Evolutionary conservation across 257 asterid species (phyloP).

Genomic region (Apocynum venetum): DNA sequence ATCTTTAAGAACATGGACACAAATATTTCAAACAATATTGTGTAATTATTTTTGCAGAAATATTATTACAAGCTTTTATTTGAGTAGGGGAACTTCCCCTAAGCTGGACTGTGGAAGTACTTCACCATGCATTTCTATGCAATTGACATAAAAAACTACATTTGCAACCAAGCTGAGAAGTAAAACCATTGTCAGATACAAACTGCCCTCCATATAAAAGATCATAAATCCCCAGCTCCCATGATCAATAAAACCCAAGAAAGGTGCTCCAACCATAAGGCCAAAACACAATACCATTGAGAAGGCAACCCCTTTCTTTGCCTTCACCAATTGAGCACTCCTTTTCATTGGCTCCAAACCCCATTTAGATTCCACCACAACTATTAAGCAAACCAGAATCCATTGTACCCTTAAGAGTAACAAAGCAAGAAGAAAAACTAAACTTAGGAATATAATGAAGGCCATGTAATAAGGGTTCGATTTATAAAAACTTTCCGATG

Average conservation of each 20-base stretch:
- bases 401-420: conserved; percentile 33
- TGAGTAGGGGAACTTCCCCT: background rate
- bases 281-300: conserved; percentile 18
- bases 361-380: conserved; percentile 53
- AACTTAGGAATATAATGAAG: background rate
- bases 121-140: conserved; percentile 63
- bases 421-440: conserved; percentile 2
- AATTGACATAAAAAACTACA: conserved; percentile 41
- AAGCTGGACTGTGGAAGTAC: background rate
- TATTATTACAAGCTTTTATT: background rate
- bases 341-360: conserved; percentile 43
- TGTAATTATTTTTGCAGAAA: too few relatives aligned
- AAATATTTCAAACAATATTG: too few relatives aligned
- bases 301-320: conserved; percentile 32
- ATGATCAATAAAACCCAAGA: conserved; percentile 5
- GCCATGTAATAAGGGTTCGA: conserved; percentile 5
- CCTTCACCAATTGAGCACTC: conserved; percentile 46
- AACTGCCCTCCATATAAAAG: conserved; percentile 28
- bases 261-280: background rate
- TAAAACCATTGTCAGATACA: conserved; percentile 14
- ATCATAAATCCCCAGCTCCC: conserved; percentile 36
- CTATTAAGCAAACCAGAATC: conserved; percentile 37
- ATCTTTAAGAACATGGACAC: too few relatives aligned
- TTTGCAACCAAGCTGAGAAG: conserved; percentile 25
- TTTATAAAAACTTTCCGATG: conserved; percentile 28